Conservation (phyloP, 495 filamentous ascomycete genomes). For the Aspergillus baeticus region DNA sequence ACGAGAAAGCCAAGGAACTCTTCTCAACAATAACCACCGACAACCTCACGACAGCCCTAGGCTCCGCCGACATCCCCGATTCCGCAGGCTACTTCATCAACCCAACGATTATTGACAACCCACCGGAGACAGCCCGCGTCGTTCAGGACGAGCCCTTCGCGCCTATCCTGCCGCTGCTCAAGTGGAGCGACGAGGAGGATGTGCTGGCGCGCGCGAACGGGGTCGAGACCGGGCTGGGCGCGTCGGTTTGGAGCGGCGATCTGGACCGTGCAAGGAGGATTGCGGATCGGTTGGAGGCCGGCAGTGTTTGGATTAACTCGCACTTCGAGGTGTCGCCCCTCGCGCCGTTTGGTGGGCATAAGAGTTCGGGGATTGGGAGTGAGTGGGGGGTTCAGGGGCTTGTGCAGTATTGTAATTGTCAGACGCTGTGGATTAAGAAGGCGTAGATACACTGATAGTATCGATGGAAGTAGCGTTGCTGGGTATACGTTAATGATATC, state of each 20-base stretch:
- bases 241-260: constrained; percentile 57
- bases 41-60: constrained; percentile 34
- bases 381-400: constrained; percentile 62
- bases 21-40: constrained; percentile 43
- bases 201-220: constrained; percentile 57
- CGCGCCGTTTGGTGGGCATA: constrained; percentile 61
- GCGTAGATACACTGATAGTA: constrained; percentile 1
- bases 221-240: constrained; percentile 54
- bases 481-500: constrained; percentile 26
- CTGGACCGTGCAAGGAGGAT: constrained; percentile 48
- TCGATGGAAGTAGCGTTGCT: too few relatives aligned
- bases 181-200: constrained; percentile 58
- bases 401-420: constrained; percentile 58
- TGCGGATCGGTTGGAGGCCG: constrained; percentile 50
- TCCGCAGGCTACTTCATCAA: constrained; percentile 49
- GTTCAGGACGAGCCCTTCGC: constrained; percentile 49
- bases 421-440: constrained; percentile 30
- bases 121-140: constrained; percentile 50
- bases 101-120: constrained; percentile 60
- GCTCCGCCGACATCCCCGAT: constrained; percentile 22
- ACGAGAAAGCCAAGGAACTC: constrained; percentile 47
- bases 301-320: constrained; percentile 58
- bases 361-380: constrained; percentile 64
- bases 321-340: constrained; percentile 48
- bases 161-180: constrained; percentile 56